These are phyloP conservation scores for Climacium dendroides DNA, from an alignment of 225 moss, liverwort and hornwort species.

Conservation along the genomic window DNA sequence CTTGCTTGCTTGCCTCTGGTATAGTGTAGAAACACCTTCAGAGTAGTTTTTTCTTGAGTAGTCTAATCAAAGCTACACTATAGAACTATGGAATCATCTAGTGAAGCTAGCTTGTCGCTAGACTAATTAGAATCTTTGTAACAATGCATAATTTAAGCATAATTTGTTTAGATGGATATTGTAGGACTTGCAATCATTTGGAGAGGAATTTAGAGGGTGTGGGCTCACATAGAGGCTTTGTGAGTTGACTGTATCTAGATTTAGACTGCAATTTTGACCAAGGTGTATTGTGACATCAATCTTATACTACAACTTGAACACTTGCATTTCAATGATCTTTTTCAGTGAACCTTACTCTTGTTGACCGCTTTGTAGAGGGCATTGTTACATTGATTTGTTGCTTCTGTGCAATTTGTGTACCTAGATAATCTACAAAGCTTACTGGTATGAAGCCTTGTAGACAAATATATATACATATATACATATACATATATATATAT, in stretches of 20 bases:
- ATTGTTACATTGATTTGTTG: not conserved
- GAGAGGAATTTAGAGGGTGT: not conserved
- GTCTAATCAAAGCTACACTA: not conserved
- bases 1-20: not conserved
- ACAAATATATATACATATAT: constrained; percentile 42
- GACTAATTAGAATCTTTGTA: not conserved
- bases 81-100: not conserved
- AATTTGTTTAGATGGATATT: not conserved
- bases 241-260: not conserved
- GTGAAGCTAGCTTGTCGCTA: not conserved
- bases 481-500: too few species aligned
- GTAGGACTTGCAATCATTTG: not conserved
- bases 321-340: not conserved
- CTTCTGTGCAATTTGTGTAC: constrained; percentile 51
- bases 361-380: not conserved
- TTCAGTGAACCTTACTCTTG: not conserved
- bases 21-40: not conserved
- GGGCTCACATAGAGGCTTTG: not conserved
- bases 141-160: not conserved
- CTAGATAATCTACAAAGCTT: constrained; percentile 59
- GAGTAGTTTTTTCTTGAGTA: not conserved
- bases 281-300: not conserved
- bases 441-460: constrained; percentile 51
- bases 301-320: not conserved
- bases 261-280: not conserved